Evolutionary conservation across 805 yeast species (phyloP).

Genomic region (Cyberlindnera galapagoensis): DNA sequence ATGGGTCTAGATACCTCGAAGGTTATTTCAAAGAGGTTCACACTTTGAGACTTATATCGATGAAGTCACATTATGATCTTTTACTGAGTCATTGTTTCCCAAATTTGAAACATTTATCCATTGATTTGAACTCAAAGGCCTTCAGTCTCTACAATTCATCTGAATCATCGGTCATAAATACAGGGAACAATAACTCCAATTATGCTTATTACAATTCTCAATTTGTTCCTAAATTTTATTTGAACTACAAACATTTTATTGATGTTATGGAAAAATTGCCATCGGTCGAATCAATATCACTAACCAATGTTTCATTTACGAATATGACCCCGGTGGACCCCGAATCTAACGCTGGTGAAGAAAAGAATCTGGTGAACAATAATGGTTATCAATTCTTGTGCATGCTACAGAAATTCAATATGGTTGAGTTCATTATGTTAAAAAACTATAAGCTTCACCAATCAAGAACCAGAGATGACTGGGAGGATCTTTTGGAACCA

Average conservation of each 20-base stretch:
- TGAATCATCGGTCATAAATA: conserved; percentile 15
- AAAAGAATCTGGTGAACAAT: conserved; percentile 28
- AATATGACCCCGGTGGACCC: conserved; percentile 22
- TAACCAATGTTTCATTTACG: conserved; percentile 22
- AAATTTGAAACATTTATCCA: conserved; percentile 30
- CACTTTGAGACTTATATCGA: conserved; percentile 30
- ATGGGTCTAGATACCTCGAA: conserved; percentile 30
- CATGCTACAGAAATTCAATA: conserved; percentile 25
- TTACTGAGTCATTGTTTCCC: conserved; percentile 42
- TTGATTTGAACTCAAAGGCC: conserved; percentile 45
- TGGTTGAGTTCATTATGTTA: conserved; percentile 31
- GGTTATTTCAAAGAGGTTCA: conserved; percentile 36
- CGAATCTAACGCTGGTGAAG: conserved; percentile 20
- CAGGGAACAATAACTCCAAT: conserved; percentile 20
- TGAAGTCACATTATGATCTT: conserved; percentile 40
- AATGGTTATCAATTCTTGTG: conserved; percentile 30
- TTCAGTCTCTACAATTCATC: conserved; percentile 25
- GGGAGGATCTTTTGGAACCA: conserved; percentile 30
- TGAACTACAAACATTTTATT: conserved; percentile 17
- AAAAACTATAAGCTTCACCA: conserved; percentile 32
- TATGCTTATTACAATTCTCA: conserved; percentile 22
- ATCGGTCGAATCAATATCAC: conserved; percentile 10
- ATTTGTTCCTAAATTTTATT: conserved; percentile 25
- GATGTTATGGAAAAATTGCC: conserved; percentile 19
- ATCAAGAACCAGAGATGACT: conserved; percentile 30